These are phyloP conservation scores for Fusarium fujikuroi DNA, from an alignment of 2,329 filamentous ascomycete genomes.

Conservation along the genomic window DNA sequence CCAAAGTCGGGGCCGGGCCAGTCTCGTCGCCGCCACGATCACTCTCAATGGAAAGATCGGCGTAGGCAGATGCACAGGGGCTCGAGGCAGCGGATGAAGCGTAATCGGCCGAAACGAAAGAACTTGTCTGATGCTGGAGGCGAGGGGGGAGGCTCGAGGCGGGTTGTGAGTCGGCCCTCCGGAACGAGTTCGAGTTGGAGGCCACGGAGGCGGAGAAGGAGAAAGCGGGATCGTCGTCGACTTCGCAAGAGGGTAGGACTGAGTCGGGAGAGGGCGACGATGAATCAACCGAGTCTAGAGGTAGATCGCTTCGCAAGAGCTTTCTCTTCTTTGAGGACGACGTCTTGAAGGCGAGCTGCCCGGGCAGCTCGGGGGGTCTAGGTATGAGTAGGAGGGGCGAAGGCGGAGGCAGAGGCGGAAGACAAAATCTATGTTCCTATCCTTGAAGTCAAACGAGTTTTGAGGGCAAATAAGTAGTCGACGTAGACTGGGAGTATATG, in stretches of 20 bases:
- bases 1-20: slow-evolving; percentile 50
- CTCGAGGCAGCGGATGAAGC: slow-evolving; percentile 67
- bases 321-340: slow-evolving; percentile 80
- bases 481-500: not conserved
- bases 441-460: slow-evolving; percentile 8
- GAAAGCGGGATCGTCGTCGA: slow-evolving; percentile 60
- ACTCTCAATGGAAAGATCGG: slow-evolving; percentile 66
- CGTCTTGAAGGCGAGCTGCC: slow-evolving; percentile 77
- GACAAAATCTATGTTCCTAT: slow-evolving; percentile 19
- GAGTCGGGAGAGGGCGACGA: slow-evolving; percentile 57
- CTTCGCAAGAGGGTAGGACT: slow-evolving; percentile 64
- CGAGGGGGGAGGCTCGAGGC: slow-evolving; percentile 64
- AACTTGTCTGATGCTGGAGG: slow-evolving; percentile 58
- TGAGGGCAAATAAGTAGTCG: not conserved
- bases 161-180: slow-evolving; percentile 56
- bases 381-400: slow-evolving; percentile 28
- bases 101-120: slow-evolving; percentile 60
- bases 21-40: slow-evolving; percentile 63
- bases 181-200: slow-evolving; percentile 55
- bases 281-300: slow-evolving; percentile 50
- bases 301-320: slow-evolving; percentile 63
- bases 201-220: slow-evolving; percentile 60
- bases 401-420: slow-evolving; percentile 28
- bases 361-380: slow-evolving; percentile 62
- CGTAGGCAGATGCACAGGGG: slow-evolving; percentile 65